Base-by-base conservation (phyloP, 2,329 filamentous ascomycete genomes). In the Xylaria sp. region DNA sequence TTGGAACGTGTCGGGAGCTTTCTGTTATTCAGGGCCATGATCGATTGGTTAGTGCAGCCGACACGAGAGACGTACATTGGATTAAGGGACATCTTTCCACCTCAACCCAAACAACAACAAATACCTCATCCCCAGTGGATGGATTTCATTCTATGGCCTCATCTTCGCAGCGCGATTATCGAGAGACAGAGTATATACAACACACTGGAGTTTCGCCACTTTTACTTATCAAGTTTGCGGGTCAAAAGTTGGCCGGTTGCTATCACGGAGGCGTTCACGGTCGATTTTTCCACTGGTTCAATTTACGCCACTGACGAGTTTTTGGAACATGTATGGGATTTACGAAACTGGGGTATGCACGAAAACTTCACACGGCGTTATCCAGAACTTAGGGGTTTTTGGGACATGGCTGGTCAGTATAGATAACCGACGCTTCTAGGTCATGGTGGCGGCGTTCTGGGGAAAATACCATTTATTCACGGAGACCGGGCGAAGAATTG, bases 151-250 rank as follows among this genome's bases (percentile, higher is more conserved):
- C 64, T 79, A 13, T 81, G 78, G 78, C 74, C 75, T 28, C 73
- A 76, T 43, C 70, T 83, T 31, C 79, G 80, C 65, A 78, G 80
- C 61, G 76, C 74, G 49, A 74, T 80, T 56, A 80, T 81, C 28
- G 73, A 78, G 56, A 77, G 78, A 25, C 81, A 80, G 65, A 74
- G 77, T 18, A 59, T 76, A 4, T 83, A 83, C 64, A 78, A 76
- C 49, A 82, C 78, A 8, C 75, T 77, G 2, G 80, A 82, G 60
- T 82, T 82, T 52, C 75, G 76, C 49, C 74, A 75, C 62, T 56
- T 79, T 48, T 82, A 82, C 70, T 77, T 73, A 52, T 71, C 73
- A 46, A 78, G 75, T 62, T 62, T 82, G 56, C 78, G 78, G 39
- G 69, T 79, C 59, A 71, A 79, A 55, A 79, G 82, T 52, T 82